Conservation (phyloP, 2,329 filamentous ascomycete species). For the Fusarium irregulare region DNA sequence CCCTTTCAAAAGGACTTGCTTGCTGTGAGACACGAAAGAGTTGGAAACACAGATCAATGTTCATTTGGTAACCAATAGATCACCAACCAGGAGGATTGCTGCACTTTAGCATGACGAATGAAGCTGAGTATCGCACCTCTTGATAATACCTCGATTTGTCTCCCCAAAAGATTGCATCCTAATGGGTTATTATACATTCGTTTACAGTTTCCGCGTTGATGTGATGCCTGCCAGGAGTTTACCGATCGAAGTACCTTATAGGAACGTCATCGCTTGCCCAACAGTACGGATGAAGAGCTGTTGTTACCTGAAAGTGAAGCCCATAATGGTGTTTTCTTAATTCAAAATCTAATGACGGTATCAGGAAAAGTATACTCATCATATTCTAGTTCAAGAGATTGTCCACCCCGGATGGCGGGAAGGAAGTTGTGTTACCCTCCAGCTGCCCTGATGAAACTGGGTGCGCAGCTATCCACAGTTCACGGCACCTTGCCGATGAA, state of each 20-base stretch:
- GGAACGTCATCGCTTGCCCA: neutral
- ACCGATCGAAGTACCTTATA: neutral
- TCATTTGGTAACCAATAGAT: constrained; percentile 44
- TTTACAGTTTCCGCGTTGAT: neutral
- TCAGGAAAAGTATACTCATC: neutral
- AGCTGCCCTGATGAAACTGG: constrained; percentile 35
- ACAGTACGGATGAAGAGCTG: neutral
- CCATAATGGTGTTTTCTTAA: neutral
- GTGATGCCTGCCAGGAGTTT: neutral
- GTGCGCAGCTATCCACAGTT: constrained; percentile 36
- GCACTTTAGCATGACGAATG: constrained; percentile 14
- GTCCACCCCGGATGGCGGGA: constrained; percentile 22
- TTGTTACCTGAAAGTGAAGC: neutral
- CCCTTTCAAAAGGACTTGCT: constrained; percentile 9
- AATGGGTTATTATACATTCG: neutral
- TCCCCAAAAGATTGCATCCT: neutral
- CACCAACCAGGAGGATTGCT: neutral
- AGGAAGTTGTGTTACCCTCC: constrained; percentile 29
- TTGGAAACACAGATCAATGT: constrained; percentile 30
- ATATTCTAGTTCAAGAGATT: constrained; percentile 5
- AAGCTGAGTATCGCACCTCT: neutral
- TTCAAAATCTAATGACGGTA: neutral
- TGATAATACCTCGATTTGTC: neutral
- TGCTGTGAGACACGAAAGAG: constrained; percentile 32
- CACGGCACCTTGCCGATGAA: constrained; percentile 31